Evolutionary conservation across 768 basidiomycete species (phyloP), one percentile per base, ranked within the genome.

Genomic region (Pisolithus microcarpus): DNA sequence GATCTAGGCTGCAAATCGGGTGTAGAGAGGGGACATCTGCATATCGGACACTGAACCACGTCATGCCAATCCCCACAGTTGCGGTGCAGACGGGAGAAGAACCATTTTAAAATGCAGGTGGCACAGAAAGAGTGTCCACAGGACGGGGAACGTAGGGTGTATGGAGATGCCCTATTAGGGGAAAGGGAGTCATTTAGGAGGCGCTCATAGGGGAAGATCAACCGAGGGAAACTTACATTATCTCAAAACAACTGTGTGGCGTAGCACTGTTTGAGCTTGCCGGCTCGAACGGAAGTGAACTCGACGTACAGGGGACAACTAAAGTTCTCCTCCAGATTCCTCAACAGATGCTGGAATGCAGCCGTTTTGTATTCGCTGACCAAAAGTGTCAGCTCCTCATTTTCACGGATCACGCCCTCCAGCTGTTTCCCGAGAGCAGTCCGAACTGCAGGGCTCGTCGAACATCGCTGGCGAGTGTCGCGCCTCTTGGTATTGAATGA

Each of bases 101-200:
- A 79, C 80, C 82, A 83, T 59, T 78, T 79, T 28, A 85, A 64
- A 53, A 83, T 80, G 65, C 82, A 85, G 44, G 80, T 66, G 28
- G 79, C 77, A 60, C 82, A 85, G 59, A 82, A 86, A 4, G 82
- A 77, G 59, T 87, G 85, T 9, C 85, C 84, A 54, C 84, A 86
- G 38, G 70, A 66, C 13, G 69, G 70, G 16, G 80, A 76, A 51
- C 72, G 75, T 38, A 85, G 66, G 30, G 69, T 67, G 59, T 81
- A 81, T 7, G 85, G 84, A 54, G 74, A 73, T 2, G 82, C 79
- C 54, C 70, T 74, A 53, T 23, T 23, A 23, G 21, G 26, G 4
- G 10, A 11, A 43, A 30, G 4, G n/a, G 37, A 38, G 7, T 51
- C 45, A 30, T 37, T 21, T 34, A 38, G 28, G 23, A 45, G 39